These are phyloP conservation scores for Pseudonectria foliicola DNA, from an alignment of 2,329 filamentous ascomycete genomes.

Conservation along the genomic window DNA sequence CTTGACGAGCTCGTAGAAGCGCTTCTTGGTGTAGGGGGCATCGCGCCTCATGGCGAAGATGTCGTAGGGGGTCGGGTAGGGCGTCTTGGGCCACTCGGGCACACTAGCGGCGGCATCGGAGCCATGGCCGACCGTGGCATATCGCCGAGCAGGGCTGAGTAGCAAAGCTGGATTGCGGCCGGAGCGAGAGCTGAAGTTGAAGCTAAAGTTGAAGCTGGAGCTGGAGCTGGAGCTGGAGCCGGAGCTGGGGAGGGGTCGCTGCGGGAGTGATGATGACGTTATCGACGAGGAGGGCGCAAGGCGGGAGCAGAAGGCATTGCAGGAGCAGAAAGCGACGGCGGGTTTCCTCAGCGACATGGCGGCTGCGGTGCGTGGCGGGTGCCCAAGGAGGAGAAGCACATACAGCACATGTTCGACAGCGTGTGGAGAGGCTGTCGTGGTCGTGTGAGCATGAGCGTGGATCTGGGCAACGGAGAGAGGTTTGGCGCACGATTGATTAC, in stretches of 20 bases:
- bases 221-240: not conserved
- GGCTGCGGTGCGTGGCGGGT: slow-evolving; percentile 5
- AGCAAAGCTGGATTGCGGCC: not conserved
- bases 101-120: slow-evolving; percentile 4
- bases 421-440: slow-evolving; percentile 5
- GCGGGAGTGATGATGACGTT: slow-evolving; percentile 17
- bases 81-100: slow-evolving; percentile 39
- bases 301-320: slow-evolving; percentile 13
- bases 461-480: too few relatives aligned
- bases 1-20: slow-evolving; percentile 89
- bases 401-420: slow-evolving; percentile 15
- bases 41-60: slow-evolving; percentile 58
- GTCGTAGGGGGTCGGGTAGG: slow-evolving; percentile 76
- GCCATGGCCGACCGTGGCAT: slow-evolving; percentile 13
- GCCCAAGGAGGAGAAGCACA: slow-evolving; percentile 10
- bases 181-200: not conserved
- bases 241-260: slow-evolving; percentile 5
- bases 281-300: slow-evolving; percentile 9
- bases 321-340: slow-evolving; percentile 12
- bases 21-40: slow-evolving; percentile 70
- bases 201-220: slow-evolving; percentile 1
- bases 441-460: slow-evolving; percentile 2
- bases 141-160: slow-evolving; percentile 8
- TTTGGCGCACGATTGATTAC: too few relatives aligned
- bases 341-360: slow-evolving; percentile 18